Conservation (phyloP, 257 asterid species). For the Galeopsis tetrahit region DNA sequence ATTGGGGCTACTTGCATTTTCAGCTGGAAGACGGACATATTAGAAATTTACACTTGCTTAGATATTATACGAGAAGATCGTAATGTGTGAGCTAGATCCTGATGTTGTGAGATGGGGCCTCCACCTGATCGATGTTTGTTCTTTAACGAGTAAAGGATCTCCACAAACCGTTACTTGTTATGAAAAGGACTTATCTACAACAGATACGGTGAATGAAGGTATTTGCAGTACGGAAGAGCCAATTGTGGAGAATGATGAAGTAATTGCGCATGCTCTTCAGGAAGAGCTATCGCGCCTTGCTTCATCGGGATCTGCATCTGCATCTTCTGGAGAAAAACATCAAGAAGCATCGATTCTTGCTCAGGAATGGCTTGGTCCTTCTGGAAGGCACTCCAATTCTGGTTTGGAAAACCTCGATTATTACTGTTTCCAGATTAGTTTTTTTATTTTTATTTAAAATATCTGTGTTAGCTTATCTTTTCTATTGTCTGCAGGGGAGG, state of each 20-base stretch:
- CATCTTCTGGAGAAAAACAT: conserved; percentile 45
- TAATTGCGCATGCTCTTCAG: conserved; percentile 76
- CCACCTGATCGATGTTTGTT: conserved; percentile 74
- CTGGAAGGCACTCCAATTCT: conserved; percentile 43
- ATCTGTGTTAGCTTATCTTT: background rate
- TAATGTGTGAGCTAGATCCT: conserved; percentile 67
- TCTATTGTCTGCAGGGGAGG: conserved; percentile 47
- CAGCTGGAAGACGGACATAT: conserved; percentile 14
- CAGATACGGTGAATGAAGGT: conserved; percentile 56
- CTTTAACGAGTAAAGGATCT: conserved; percentile 57
- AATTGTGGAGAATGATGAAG: conserved; percentile 71
- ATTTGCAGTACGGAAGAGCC: conserved; percentile 42
- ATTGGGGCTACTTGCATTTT: background rate
- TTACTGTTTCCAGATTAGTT: background rate
- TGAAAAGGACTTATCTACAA: conserved; percentile 51
- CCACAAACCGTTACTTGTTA: conserved; percentile 61
- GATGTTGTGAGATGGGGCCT: conserved; percentile 91
- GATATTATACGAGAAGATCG: conserved; percentile 35
- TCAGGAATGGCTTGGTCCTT: conserved; percentile 77
- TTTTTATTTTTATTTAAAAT: no score
- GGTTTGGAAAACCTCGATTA: conserved; percentile 38
- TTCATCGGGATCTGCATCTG: conserved; percentile 50
- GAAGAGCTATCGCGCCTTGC: conserved; percentile 73
- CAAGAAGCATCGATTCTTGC: conserved; percentile 59
- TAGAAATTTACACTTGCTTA: conserved; percentile 10